Evolutionary conservation across 768 basidiomycete species (phyloP).

Genomic region (Rhodotorula babjevae): DNA sequence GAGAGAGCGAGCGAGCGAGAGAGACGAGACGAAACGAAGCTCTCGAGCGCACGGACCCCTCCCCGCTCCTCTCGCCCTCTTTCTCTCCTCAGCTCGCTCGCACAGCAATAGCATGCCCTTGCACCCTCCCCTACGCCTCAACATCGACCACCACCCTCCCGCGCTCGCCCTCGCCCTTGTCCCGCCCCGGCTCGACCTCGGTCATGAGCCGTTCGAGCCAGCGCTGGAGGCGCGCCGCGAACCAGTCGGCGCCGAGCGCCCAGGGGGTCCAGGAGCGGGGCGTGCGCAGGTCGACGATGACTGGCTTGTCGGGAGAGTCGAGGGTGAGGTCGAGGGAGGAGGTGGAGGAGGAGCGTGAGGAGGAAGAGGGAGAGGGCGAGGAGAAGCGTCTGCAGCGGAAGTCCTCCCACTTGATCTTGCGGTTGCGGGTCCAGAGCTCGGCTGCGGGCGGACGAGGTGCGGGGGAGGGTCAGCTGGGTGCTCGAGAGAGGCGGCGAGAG

Average conservation of each 20-base stretch:
- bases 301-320: neutral
- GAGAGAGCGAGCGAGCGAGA: no score
- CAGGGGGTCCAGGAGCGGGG: conserved; percentile 21
- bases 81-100: no score
- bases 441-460: neutral
- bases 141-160: neutral
- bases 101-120: no score
- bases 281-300: conserved; percentile 5
- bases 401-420: conserved; percentile 30
- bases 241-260: conserved; percentile 4
- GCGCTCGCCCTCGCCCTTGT: neutral
- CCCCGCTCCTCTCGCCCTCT: no score
- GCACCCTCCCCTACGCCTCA: no score
- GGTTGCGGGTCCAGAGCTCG: conserved; percentile 25
- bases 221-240: neutral
- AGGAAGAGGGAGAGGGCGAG: neutral
- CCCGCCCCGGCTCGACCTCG: neutral
- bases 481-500: neutral
- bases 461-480: neutral
- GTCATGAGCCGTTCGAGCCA: conserved; percentile 16
- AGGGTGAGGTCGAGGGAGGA: neutral
- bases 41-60: no score
- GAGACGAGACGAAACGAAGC: no score
- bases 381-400: conserved; percentile 4
- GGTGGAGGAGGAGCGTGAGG: neutral